These are phyloP conservation scores for Corchorus capsularis DNA, from an alignment of 345 rosid genomes.

Conservation along the genomic window DNA sequence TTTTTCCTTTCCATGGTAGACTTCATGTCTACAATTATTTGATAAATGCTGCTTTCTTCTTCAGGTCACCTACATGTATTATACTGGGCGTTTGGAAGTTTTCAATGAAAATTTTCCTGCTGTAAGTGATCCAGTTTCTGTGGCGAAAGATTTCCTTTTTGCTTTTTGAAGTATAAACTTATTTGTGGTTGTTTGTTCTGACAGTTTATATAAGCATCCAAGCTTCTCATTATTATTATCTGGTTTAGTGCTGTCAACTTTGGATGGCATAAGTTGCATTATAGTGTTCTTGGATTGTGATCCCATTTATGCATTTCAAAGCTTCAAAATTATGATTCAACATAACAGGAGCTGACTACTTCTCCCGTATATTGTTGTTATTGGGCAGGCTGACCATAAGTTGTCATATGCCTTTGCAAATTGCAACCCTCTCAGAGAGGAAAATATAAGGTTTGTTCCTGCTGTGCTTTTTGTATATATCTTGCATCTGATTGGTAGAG, in stretches of 20 bases:
- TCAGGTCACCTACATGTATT: slow-evolving; percentile 99
- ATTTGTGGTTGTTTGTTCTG: slow-evolving; percentile 4
- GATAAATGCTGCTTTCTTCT: slow-evolving; percentile 17
- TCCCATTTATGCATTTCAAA: not conserved
- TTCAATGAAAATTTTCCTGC: slow-evolving; percentile 93
- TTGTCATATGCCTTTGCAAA: slow-evolving; percentile 81
- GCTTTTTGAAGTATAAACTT: not conserved
- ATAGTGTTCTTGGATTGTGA: not conserved
- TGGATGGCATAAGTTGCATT: not conserved
- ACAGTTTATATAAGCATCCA: not conserved
- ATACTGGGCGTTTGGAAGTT: slow-evolving; percentile 97
- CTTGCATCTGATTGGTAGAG: slow-evolving; percentile 18
- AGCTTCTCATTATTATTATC: slow-evolving; percentile 2
- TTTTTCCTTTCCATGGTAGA: not conserved
- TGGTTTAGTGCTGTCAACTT: not conserved
- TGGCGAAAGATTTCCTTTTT: slow-evolving; percentile 1
- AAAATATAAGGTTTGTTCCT: slow-evolving; percentile 73
- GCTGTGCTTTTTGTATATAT: slow-evolving; percentile 27
- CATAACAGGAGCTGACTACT: not conserved
- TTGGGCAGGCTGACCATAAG: slow-evolving; percentile 87
- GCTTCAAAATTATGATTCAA: not conserved
- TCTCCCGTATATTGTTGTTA: slow-evolving; percentile 13
- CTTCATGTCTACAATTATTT: not conserved
- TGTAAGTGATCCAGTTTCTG: slow-evolving; percentile 49
- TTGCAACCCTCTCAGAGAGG: slow-evolving; percentile 68